These are phyloP conservation scores for Avicennia marina DNA, from an alignment of 257 asterid species.

Conservation along the genomic window DNA sequence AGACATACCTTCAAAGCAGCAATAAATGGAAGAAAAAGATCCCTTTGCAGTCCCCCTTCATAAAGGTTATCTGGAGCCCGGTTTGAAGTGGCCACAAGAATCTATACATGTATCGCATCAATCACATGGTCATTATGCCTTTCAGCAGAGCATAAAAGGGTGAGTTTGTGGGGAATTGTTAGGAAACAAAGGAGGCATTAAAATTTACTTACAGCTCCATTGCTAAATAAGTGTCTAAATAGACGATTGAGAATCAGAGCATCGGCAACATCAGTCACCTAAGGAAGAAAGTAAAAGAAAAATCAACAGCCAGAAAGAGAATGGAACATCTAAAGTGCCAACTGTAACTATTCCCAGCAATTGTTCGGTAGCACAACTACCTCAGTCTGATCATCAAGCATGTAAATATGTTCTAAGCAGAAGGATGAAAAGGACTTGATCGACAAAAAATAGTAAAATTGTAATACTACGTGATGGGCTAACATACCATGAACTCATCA, in stretches of 20 bases:
- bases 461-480: too few species aligned
- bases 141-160: conserved; percentile 1
- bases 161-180: too few species aligned
- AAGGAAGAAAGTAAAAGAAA: conserved; percentile 32
- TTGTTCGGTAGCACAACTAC: too few species aligned
- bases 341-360: too few species aligned
- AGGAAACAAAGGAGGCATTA: neutral
- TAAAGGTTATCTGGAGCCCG: conserved; percentile 95
- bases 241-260: conserved; percentile 83
- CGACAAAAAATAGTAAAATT: neutral
- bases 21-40: conserved; percentile 84
- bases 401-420: too few species aligned
- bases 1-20: conserved; percentile 67
- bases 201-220: conserved; percentile 71
- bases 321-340: too few species aligned
- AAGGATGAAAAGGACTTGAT: too few species aligned
- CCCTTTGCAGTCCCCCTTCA: conserved; percentile 90
- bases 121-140: neutral
- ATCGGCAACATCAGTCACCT: conserved; percentile 95
- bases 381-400: too few species aligned
- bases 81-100: conserved; percentile 89
- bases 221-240: conserved; percentile 62
- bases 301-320: conserved; percentile 27
- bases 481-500: conserved; percentile 84
- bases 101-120: conserved; percentile 31